Percentiles rank a stretch among this genome's conserved stretches.
phyloP scores from a whole-genome alignment of 768 basidiomycete species.

The Trametopsis cervina region DNA sequence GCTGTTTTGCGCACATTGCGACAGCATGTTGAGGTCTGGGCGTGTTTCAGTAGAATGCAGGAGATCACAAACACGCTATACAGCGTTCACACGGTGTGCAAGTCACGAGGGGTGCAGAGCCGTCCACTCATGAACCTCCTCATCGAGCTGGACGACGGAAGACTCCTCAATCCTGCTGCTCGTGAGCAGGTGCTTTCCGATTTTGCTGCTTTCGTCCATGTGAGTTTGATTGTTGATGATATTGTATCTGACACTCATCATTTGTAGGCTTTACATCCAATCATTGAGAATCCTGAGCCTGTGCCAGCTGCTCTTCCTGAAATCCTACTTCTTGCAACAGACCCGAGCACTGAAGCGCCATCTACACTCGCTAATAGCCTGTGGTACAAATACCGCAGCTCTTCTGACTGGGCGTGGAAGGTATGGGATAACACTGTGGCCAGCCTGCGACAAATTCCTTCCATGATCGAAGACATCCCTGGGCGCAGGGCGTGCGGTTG shows the following conservation, averaged over 20 bases:
- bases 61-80: conserved; percentile 54
- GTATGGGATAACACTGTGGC: conserved; percentile 81
- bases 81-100: conserved; percentile 55
- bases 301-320: conserved; percentile 45
- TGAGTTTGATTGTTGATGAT: conserved; percentile 24
- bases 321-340: conserved; percentile 57
- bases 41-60: conserved; percentile 60
- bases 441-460: conserved; percentile 61
- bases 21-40: conserved; percentile 68
- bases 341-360: conserved; percentile 52
- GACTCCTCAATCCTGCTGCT: conserved; percentile 44
- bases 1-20: conserved; percentile 68
- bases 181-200: conserved; percentile 58
- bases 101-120: conserved; percentile 56
- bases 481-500: conserved; percentile 48
- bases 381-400: conserved; percentile 78
- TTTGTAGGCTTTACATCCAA: conserved; percentile 35
- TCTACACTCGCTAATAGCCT: conserved; percentile 67
- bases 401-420: conserved; percentile 71
- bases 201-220: conserved; percentile 53
- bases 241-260: background rate
- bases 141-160: conserved; percentile 56
- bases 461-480: conserved; percentile 41
- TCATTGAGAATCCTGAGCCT: conserved; percentile 24
- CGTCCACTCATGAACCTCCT: conserved; percentile 57